Base-by-base conservation (phyloP, 352 stramenopile genomes). In the Globisporangium cederbergense region DNA sequence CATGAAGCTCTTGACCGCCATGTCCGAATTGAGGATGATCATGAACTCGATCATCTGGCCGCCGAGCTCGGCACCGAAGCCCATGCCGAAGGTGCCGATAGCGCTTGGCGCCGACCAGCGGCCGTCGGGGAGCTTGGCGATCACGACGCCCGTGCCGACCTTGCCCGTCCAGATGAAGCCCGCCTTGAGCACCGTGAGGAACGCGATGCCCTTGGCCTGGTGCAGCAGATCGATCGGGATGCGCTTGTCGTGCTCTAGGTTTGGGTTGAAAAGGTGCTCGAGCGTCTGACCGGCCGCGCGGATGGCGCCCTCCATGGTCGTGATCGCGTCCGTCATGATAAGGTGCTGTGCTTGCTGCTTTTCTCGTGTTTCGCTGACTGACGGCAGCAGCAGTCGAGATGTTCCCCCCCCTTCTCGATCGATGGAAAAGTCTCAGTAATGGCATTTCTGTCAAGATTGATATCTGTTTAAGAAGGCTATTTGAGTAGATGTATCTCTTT, bases 91-190 rank as follows among this genome's bases (percentile, higher is more conserved):
- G 32, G 95, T 93, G 51, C 89, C 95, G 67, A 99, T 98, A 7
- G 96, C 95, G 25, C 88, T 98, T 16, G 97, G 97, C 16, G 96
- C 94, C 49, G 90, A 98, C 96, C 97, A 99, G 51, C 89, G 92
- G 13, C 96, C 95, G 73, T 98, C 93, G 3, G 86, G 84, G 10
- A 98, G 82, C 65, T 97, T 94, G 16, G 95, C 86, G 68, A 99
- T 86, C 16, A 99, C 90, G 53, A 99, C 84, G 47, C 97, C 97
- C 56, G 85, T 92, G 70, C 87, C 87, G 32, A 95, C 72, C 65
- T 90, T 91, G 61, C 79, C 89, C 9, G 87, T 96, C 79, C 78
- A 90, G 62, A 95, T 85, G 71, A 96, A 95, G 43, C 84, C 89
- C 25, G 75, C 91, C 77, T 98, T 97, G 66, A 97, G 70, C 14